Evolutionary conservation across 768 basidiomycete genomes (phyloP).

Genomic region (Mycena belliarum): DNA sequence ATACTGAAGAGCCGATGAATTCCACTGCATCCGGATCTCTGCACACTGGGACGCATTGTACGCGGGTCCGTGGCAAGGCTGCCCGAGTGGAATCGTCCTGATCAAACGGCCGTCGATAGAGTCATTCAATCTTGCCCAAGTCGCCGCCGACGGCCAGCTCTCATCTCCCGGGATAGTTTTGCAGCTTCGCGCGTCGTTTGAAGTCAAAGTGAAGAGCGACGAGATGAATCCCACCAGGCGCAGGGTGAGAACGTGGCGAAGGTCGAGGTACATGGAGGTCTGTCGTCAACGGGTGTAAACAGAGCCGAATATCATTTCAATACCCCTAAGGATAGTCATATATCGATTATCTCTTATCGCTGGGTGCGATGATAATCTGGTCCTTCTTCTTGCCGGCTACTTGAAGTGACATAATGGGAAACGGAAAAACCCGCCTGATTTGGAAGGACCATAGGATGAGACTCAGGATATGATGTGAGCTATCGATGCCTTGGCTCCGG

Average conservation of each 20-base stretch:
- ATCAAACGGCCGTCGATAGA: constrained; percentile 9
- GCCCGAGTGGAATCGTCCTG: constrained; percentile 5
- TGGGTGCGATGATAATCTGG: too few relatives aligned
- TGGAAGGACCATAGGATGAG: too few relatives aligned
- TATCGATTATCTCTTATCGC: too few relatives aligned
- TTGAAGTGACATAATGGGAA: too few relatives aligned
- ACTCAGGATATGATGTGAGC: too few relatives aligned
- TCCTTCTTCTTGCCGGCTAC: too few relatives aligned
- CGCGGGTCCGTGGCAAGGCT: constrained; percentile 1
- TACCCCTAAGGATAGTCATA: too few relatives aligned
- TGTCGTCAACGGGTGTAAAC: too few relatives aligned
- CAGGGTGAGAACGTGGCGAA: not conserved
- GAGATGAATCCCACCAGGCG: not conserved
- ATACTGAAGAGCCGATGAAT: constrained; percentile 6
- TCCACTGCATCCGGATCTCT: not conserved
- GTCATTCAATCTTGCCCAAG: constrained; percentile 1
- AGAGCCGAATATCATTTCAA: too few relatives aligned
- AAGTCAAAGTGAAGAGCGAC: not conserved
- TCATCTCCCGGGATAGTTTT: constrained; percentile 1
- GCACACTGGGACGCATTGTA: not conserved
- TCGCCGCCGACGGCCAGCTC: not conserved
- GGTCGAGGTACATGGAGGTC: too few relatives aligned
- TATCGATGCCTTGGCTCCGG: too few relatives aligned
- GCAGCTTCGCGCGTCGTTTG: not conserved
- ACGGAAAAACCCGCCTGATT: too few relatives aligned